Base-by-base conservation (phyloP, 441 rosid genomes). In the Capsella rubella region DNA sequence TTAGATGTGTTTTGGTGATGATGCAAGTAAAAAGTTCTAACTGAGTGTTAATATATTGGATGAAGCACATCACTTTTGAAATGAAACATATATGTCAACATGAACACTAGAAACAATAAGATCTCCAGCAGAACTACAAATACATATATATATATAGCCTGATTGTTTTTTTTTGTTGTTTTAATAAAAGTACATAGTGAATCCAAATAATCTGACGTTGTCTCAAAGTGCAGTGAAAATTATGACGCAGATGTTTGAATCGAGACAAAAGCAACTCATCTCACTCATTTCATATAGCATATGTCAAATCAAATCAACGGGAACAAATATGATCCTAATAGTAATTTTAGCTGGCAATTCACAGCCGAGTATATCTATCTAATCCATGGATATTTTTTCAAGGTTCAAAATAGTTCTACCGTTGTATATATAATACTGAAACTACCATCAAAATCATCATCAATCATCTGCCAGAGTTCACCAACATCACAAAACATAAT, bases 301-400 rank as follows among this genome's bases (percentile, higher is more conserved):
- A 53, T 52, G 61, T 67, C 71, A 67, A 52, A 53, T 53, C 61
- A 67, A n/a, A 53, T 53, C 61, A 67, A n/a, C 39, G 47, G 51
- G 39, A 39, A 67, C 51, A 52, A 39, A n/a, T 3, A 60, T 66
- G 37, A 66, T 50, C 70, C 32, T 39, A 66, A 34, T 34, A 47
- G 53, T 49, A 49, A 18, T 0, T 18, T 1, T 9, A 37, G 71
- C 50, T 51, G 59, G 3, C 13, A 6, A 7, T 52, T 52, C 60
- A 67, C 60, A 67, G 15, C 35, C 35, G 2, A 31, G 49, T 5
- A 10, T 60, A 16, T 61, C 35, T 60, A 16, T 61, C 35, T 14
- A 42, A 42, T 39, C 65, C 18, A 46, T 46, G 50, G 6, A 3
- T 6, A 45, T 45, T 14, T 45, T 43, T 34, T 31, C 8, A 32